Base-by-base conservation (phyloP, 768 basidiomycete species). In the Lanmaoa pseudosensibilis region DNA sequence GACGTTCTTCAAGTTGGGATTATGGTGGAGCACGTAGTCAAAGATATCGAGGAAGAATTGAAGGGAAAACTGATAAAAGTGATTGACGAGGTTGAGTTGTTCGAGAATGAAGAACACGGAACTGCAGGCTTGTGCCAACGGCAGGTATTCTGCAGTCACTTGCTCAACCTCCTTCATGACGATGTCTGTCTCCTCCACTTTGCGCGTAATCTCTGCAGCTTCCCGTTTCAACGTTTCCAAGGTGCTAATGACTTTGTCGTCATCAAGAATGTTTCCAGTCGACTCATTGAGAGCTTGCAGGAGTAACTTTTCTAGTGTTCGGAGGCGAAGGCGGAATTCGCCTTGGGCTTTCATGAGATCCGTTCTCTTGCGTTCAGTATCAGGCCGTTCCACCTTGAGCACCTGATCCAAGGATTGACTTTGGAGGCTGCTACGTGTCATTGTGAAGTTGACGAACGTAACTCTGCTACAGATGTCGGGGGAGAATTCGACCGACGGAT, bases 31-130 rank as follows among this genome's bases (percentile, higher is more conserved):
- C 55, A 96, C 86, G 64, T 90, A 92, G 75, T 98, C 93, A 75
- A 99, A 99, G 67, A 98, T 96, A 70, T 97, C 96, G 56, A 98
- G 83, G 89, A 99, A 99, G 81, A 96, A 98, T 30, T 81, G 88
- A 45, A 99, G 81, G 2, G 97, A 98, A 80, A 99, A 99, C 72
- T 98, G 93, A 69, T 99, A 99, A 78, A 98, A 98, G 74, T 97
- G 96, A 68, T 96, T 93, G 77, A 98, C 84, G 51, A 89, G 80
- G 69, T 92, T 89, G 48, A 98, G 82, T 66, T 98, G 94, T 67
- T 98, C 96, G 64, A 99, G 78, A 56, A 96, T 90, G 76, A 99
- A 99, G 83, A 92, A 99, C 41, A 98, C 87, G 1, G 93, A 86
- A 69, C 94, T 96, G 80, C 95, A 97, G 5, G 94, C 94, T 66